phyloP scores from a whole-genome alignment of 768 basidiomycete species.

The Mrakia blollopis region DNA sequence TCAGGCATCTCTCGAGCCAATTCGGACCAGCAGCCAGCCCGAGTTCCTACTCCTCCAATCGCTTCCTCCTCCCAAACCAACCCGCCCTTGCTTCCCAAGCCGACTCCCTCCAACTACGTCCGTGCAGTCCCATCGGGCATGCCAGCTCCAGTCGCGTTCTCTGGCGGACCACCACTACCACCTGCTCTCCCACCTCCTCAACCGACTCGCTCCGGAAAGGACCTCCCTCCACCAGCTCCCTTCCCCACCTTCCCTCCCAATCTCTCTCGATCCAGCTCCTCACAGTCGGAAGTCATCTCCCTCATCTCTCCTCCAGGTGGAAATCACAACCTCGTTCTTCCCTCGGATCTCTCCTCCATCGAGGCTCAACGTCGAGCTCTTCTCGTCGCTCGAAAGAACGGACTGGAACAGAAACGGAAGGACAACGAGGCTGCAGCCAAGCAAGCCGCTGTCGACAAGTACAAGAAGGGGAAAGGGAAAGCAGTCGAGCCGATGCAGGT shows the following conservation, averaged over 20 bases:
- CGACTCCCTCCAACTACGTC: neutral
- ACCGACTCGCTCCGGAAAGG: neutral
- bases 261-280: neutral
- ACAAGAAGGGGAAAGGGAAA: neutral
- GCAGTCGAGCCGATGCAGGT: neutral
- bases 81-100: neutral
- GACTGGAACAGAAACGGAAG: neutral
- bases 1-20: neutral
- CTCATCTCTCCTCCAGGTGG: conserved; percentile 9
- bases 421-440: neutral
- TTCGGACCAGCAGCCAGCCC: neutral
- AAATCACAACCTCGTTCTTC: neutral
- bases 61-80: neutral
- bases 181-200: neutral
- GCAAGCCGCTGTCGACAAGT: neutral
- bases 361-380: conserved; percentile 18
- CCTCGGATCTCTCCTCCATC: conserved; percentile 4
- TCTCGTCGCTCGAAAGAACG: conserved; percentile 10
- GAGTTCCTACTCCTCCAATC: neutral
- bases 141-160: neutral
- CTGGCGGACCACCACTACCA: neutral
- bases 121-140: neutral
- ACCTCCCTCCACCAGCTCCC: neutral
- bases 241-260: conserved; percentile 3
- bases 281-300: neutral